phyloP scores from a whole-genome alignment of 176 grass and related monocot genomes.

The Zea luxurians region DNA sequence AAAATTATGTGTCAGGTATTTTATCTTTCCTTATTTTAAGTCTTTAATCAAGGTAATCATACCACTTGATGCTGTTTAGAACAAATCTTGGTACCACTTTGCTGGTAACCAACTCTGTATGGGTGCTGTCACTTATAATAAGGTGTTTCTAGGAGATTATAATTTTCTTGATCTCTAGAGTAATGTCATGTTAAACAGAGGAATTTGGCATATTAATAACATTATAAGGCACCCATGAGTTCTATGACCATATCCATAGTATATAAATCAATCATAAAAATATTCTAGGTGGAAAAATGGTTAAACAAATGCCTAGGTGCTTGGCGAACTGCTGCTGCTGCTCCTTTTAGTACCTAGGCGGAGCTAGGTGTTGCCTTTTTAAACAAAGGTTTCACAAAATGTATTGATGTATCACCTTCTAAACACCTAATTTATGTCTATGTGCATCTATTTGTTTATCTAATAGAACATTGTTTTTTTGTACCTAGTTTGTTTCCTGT shows the following conservation, averaged over 20 bases:
- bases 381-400: not conserved
- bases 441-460: conserved; percentile 1
- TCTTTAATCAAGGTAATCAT: conserved; percentile 5
- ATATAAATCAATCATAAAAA: not conserved
- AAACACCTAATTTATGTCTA: not conserved
- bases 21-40: conserved; percentile 11
- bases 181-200: not conserved
- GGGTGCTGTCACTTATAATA: conserved; percentile 20
- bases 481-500: not conserved
- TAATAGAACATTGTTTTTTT: not conserved
- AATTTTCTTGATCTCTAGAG: not conserved
- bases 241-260: not conserved
- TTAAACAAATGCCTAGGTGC: not conserved
- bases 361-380: not conserved
- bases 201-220: not conserved
- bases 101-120: not conserved
- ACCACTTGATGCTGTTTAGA: conserved; percentile 14
- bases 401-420: not conserved
- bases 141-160: not conserved
- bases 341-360: not conserved
- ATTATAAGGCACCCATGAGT: not conserved
- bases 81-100: not conserved
- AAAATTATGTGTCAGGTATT: conserved; percentile 62
- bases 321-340: not conserved
- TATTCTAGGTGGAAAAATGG: not conserved